phyloP scores from a whole-genome alignment of 2,329 filamentous ascomycete species.

The Penicillium sp. region DNA sequence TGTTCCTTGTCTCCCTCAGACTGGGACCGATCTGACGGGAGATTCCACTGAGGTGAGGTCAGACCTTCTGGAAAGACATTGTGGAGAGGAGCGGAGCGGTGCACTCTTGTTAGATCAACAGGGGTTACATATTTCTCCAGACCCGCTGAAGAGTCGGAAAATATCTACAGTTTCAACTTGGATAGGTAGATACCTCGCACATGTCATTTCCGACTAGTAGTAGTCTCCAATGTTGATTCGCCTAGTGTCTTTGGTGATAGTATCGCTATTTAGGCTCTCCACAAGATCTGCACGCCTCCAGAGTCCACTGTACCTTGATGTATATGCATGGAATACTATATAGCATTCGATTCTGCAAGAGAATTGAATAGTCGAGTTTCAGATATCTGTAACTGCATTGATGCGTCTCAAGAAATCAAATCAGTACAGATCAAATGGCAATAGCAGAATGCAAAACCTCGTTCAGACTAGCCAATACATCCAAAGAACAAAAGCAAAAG shows the following conservation, averaged over 20 bases:
- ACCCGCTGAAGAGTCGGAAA: background rate
- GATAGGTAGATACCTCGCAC: background rate
- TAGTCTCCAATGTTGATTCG: background rate
- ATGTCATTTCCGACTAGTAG: background rate
- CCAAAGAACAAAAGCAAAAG: slow-evolving; percentile 4
- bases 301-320: background rate
- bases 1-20: slow-evolving; percentile 1
- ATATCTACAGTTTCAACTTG: background rate
- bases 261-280: slow-evolving; percentile 4
- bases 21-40: background rate
- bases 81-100: background rate
- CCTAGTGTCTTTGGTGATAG: background rate
- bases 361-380: background rate
- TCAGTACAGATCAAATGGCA: background rate
- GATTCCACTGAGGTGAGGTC: background rate
- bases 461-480: background rate
- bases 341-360: too few species aligned
- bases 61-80: background rate
- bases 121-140: background rate
- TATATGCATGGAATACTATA: background rate
- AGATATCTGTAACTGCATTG: background rate
- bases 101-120: background rate
- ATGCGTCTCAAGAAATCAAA: background rate
- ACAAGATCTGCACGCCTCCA: slow-evolving; percentile 8
- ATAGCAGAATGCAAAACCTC: background rate